A percentile compares a stretch with the other conserved stretches of the same genome.
These are phyloP conservation scores for Gossypium turneri DNA, from an alignment of 345 rosid genomes.

Conservation along the genomic window DNA sequence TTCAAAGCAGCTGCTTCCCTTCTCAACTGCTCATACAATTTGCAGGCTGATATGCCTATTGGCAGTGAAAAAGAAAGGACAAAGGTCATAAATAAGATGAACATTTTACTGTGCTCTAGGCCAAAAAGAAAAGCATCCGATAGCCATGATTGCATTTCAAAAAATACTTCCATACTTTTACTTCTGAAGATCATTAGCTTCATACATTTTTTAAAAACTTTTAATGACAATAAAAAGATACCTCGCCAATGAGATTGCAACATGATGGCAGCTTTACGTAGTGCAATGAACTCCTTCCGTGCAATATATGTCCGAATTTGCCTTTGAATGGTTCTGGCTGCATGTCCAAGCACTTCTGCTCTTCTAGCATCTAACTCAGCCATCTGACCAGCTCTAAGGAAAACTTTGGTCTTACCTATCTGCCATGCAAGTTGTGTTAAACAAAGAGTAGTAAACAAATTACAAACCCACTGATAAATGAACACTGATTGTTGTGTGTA, in stretches of 20 bases:
- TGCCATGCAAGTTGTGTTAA: constrained; percentile 35
- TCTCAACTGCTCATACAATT: constrained; percentile 72
- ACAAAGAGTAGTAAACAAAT: constrained; percentile 9
- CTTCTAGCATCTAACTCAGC: constrained; percentile 98
- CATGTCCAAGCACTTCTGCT: constrained; percentile 95
- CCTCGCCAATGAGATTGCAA: constrained; percentile 93
- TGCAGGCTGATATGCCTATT: constrained; percentile 80
- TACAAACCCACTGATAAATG: constrained; percentile 2
- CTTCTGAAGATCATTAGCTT: not conserved
- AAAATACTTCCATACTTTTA: not conserved
- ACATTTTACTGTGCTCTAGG: not conserved
- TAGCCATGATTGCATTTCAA: not conserved
- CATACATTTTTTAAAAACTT: not conserved
- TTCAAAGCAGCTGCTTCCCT: constrained; percentile 84
- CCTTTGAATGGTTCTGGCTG: constrained; percentile 92
- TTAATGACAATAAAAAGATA: constrained; percentile 27
- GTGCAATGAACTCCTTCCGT: constrained; percentile 68
- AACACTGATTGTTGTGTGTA: not conserved
- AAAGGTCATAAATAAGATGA: constrained; percentile 17
- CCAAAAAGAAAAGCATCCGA: not conserved
- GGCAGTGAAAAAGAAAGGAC: constrained; percentile 16
- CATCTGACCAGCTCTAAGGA: constrained; percentile 99
- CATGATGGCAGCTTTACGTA: constrained; percentile 73
- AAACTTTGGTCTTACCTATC: constrained; percentile 92
- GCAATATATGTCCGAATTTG: constrained; percentile 82